A percentile compares a stretch with the other conserved stretches of the same genome.
Conservation (phyloP, 1,139 yeast genomes). For the Saccharomyces hybrid region DNA sequence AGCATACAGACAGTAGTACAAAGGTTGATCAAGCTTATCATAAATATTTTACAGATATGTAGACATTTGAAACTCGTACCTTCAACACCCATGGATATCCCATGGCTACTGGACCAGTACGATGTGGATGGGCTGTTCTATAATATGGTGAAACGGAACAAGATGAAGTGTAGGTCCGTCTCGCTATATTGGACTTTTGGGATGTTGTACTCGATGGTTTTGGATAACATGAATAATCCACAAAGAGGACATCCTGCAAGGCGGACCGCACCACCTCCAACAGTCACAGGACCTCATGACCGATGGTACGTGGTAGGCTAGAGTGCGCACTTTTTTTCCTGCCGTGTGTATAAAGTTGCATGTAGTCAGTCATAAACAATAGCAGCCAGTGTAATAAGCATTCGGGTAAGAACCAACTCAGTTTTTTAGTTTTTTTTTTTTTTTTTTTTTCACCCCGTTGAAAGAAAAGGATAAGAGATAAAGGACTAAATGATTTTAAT, state of each 20-base stretch:
- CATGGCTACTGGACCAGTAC: constrained; percentile 15
- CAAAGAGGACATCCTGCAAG: background rate
- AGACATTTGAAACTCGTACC: constrained; percentile 14
- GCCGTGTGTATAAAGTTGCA: background rate
- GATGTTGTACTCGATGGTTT: background rate
- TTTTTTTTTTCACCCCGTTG: background rate
- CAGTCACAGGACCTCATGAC: background rate
- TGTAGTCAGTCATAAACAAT: background rate
- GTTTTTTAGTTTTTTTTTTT: background rate
- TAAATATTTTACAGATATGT: constrained; percentile 15
- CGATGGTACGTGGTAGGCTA: constrained; percentile 5
- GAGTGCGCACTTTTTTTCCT: background rate
- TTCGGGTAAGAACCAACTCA: constrained; percentile 1
- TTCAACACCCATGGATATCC: constrained; percentile 9
- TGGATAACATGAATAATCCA: background rate
- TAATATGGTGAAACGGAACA: constrained; percentile 9
- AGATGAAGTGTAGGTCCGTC: constrained; percentile 7
- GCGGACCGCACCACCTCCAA: background rate
- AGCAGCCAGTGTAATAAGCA: background rate
- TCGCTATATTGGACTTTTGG: background rate
- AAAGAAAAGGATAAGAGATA: constrained; percentile 2
- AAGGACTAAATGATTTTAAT: background rate
- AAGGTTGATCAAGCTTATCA: constrained; percentile 13
- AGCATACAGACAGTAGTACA: background rate
- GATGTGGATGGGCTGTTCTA: constrained; percentile 24